Evolutionary conservation across 495 filamentous ascomycete species (phyloP).

Genomic region (Terfezia boudieri): DNA sequence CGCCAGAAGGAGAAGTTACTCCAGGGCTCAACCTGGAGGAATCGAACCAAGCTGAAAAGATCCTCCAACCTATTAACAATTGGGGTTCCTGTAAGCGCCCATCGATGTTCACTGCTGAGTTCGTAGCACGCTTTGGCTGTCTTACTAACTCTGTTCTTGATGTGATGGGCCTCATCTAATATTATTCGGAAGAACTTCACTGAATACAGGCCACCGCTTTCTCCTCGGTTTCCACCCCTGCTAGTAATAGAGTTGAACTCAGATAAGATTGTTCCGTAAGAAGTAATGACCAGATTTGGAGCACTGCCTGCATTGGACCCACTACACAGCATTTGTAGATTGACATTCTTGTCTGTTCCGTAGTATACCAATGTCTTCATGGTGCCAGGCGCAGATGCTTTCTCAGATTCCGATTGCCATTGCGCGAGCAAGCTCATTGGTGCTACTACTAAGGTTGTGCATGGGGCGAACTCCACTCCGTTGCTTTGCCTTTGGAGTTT

Average conservation of each 20-base stretch:
- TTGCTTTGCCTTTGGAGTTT: constrained; percentile 8
- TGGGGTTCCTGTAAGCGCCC: constrained; percentile 86
- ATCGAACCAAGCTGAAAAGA: constrained; percentile 82
- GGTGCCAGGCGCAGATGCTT: constrained; percentile 59
- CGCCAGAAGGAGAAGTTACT: constrained; percentile 97
- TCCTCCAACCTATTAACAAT: constrained; percentile 95
- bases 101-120: constrained; percentile 61
- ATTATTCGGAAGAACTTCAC: constrained; percentile 86
- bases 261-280: constrained; percentile 75
- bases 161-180: constrained; percentile 80
- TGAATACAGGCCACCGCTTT: constrained; percentile 60
- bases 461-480: constrained; percentile 44
- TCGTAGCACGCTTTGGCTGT: constrained; percentile 87
- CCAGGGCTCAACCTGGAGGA: constrained; percentile 88
- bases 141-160: constrained; percentile 58
- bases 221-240: constrained; percentile 30
- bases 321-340: constrained; percentile 56
- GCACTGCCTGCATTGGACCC: constrained; percentile 48
- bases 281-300: constrained; percentile 84
- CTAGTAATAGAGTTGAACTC: constrained; percentile 55
- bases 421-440: constrained; percentile 86
- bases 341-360: constrained; percentile 54
- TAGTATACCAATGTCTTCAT: constrained; percentile 80
- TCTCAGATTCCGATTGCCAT: constrained; percentile 88
- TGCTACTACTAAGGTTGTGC: constrained; percentile 82